Base-by-base conservation (phyloP, 768 basidiomycete species). In the Russula emetica region DNA sequence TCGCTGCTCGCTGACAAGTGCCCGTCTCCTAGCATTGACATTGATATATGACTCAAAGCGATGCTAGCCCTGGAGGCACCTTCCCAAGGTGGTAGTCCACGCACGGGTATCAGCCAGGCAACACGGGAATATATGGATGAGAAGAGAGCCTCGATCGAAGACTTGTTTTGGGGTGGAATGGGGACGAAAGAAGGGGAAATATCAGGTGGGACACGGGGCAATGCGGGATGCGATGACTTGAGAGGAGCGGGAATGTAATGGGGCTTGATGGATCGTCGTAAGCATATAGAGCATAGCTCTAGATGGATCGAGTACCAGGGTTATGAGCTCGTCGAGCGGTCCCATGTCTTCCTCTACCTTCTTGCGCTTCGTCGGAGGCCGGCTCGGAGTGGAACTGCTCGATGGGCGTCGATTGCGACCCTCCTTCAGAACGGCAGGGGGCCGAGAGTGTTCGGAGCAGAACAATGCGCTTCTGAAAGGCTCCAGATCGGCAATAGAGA, bases 51-150 rank as follows among this genome's bases (percentile, higher is more conserved):
- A 7, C 50, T 55, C 36, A 60, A 42, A 30, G 40, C 32, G 3
- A 65, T 22, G 32, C 47, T 38, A 16, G 49, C 64, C 28, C 55
- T 36, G 26, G 59, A 61, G 18, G 45, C 55, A 14, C 30, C 58
- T 6, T 53, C 47, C 64, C 64, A 65, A 51, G 59, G 60, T 26
- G 55, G 55, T 9, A 16, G 22, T 32, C 64, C 64, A n/a, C 64
- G 64, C 11, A 65, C 60, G 14, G 64, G 64, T 51, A 65, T 57
- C 24, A 65, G 26, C 64, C 64, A 65, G 8, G 55, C 64, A 36
- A 65, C 59, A 30, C 64, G 64, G 22, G 64, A 26, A 61, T 65
- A 61, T 6, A 11, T 10, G 11, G 59, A 65, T 7, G 64, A 51
- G 40, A 65, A n/a, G 24, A 65, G 49, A 2, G 30, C 40, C 20